phyloP scores from a whole-genome alignment of 2,329 filamentous ascomycete species.

The Penicillium sp. region DNA sequence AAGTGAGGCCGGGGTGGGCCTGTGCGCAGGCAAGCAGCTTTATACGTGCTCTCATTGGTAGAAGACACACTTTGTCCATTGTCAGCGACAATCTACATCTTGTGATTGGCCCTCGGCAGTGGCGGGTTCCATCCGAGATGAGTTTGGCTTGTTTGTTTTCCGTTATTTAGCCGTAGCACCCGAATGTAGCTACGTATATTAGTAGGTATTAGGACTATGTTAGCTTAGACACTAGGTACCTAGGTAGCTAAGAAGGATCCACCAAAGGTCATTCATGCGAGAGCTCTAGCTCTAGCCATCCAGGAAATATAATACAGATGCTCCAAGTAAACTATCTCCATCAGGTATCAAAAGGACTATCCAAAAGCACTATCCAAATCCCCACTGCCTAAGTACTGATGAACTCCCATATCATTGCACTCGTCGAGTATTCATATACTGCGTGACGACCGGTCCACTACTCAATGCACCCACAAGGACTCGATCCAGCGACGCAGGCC shows the following conservation, averaged over 20 bases:
- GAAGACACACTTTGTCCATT: not conserved
- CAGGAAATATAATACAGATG: constrained; percentile 10
- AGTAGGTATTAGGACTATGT: not conserved
- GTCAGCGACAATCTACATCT: constrained; percentile 19
- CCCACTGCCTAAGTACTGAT: not conserved
- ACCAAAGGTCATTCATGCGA: not conserved
- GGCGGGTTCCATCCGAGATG: constrained; percentile 2
- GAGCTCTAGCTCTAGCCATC: not conserved
- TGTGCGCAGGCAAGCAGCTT: constrained; percentile 27
- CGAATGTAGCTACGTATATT: not conserved
- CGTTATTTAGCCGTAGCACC: not conserved
- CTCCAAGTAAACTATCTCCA: constrained; percentile 6
- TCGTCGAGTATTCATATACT: constrained; percentile 21
- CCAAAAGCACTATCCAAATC: not conserved
- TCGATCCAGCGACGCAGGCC: not conserved
- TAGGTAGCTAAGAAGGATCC: not conserved
- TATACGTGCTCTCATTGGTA: constrained; percentile 21
- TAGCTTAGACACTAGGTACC: not conserved
- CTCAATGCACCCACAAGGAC: not conserved
- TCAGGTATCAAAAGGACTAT: constrained; percentile 14
- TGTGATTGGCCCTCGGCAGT: constrained; percentile 22
- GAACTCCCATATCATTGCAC: constrained; percentile 17
- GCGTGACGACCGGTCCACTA: constrained; percentile 1
- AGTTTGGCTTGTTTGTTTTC: not conserved
- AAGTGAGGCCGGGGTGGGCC: constrained; percentile 15